A percentile compares a stretch with the other conserved stretches of the same genome.
Conservation (phyloP, 2,329 filamentous ascomycete genomes). For the Aspergillus ochraceus region DNA sequence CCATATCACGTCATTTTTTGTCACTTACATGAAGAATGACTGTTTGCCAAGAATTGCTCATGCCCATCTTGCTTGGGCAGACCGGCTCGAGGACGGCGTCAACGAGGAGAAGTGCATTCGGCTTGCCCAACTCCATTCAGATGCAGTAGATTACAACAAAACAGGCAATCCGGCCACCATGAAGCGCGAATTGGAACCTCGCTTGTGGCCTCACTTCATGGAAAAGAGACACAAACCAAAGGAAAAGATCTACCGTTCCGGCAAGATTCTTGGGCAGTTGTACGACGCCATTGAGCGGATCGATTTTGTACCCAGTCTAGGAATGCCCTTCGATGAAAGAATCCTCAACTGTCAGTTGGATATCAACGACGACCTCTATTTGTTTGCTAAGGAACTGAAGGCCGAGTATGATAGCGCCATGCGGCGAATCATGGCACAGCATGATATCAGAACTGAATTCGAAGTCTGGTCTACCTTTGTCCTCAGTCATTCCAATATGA, state of each 20-base stretch:
- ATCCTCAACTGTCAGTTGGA: constrained; percentile 64
- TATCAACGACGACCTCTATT: constrained; percentile 56
- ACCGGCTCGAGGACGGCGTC: constrained; percentile 62
- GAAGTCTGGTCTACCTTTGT: constrained; percentile 89
- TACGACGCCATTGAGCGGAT: constrained; percentile 74
- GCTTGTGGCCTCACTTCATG: constrained; percentile 82
- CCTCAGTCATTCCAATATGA: constrained; percentile 69
- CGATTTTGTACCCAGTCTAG: constrained; percentile 72
- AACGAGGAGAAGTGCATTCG: constrained; percentile 69
- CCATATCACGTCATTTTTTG: constrained; percentile 82
- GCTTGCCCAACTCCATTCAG: constrained; percentile 79
- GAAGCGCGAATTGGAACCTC: constrained; percentile 59
- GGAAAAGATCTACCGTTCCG: constrained; percentile 62
- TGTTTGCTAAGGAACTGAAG: constrained; percentile 68
- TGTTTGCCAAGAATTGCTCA: constrained; percentile 75
- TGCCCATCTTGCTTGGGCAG: constrained; percentile 77
- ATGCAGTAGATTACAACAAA: constrained; percentile 92
- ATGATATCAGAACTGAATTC: constrained; percentile 82
- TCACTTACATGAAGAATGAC: constrained; percentile 90
- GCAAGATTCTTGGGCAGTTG: constrained; percentile 72
- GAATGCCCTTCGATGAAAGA: constrained; percentile 71
- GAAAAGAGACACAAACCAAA: constrained; percentile 59
- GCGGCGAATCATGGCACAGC: constrained; percentile 78
- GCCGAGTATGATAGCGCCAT: constrained; percentile 73
- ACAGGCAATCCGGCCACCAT: constrained; percentile 77